phyloP scores from a whole-genome alignment of 2,329 filamentous ascomycete species.

The Tolypocladium pustulatum region DNA sequence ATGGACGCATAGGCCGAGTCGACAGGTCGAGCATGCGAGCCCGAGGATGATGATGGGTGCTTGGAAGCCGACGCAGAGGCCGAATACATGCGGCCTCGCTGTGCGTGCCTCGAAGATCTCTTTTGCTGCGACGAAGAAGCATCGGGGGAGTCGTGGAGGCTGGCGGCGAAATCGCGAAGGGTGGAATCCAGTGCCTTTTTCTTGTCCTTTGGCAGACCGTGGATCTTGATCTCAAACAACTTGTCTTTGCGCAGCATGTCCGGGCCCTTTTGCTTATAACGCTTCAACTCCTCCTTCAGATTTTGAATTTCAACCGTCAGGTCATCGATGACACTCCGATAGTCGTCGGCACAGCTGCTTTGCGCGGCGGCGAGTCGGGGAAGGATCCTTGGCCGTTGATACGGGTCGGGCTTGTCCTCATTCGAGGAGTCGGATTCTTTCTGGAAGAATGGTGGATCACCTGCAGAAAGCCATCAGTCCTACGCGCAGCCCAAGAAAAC shows the following conservation, averaged over 20 bases:
- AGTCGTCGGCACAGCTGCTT: conserved; percentile 62
- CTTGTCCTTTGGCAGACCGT: conserved; percentile 60
- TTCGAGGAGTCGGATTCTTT: conserved; percentile 41
- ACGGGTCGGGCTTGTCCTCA: conserved; percentile 25
- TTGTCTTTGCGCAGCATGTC: conserved; percentile 63
- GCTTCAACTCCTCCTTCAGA: conserved; percentile 61
- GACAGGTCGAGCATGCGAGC: conserved; percentile 41
- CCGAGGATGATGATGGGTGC: conserved; percentile 40
- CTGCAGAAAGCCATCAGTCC: conserved; percentile 10
- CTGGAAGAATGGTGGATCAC: conserved; percentile 46
- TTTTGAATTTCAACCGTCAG: conserved; percentile 76
- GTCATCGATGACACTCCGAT: conserved; percentile 76
- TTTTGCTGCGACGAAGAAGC: conserved; percentile 28
- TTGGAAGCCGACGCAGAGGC: conserved; percentile 35
- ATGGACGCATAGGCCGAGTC: conserved; percentile 62
- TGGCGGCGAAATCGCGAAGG: conserved; percentile 59
- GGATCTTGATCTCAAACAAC: conserved; percentile 73
- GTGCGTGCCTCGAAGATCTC: conserved; percentile 27
- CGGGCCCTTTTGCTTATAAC: conserved; percentile 57
- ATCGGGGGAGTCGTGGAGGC: conserved; percentile 41
- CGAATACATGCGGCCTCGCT: conserved; percentile 28
- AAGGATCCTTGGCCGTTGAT: conserved; percentile 12
- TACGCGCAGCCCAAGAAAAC: no score
- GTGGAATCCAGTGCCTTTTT: conserved; percentile 67
- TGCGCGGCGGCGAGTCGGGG: conserved; percentile 25